phyloP scores from a whole-genome alignment of 352 stramenopile species.

The Pythium insidiosum region DNA sequence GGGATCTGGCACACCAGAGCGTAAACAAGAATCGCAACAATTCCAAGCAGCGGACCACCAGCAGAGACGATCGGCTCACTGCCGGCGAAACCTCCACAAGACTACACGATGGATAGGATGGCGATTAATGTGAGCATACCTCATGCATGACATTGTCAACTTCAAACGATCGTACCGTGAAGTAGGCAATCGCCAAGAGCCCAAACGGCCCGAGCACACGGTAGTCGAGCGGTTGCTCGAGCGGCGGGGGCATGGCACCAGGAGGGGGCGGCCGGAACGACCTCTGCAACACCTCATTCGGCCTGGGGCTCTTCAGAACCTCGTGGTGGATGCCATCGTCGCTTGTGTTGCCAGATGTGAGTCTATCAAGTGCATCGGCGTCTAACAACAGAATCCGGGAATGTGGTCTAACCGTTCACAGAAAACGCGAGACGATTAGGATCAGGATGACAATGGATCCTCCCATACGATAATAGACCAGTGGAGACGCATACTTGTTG shows the following conservation, averaged over 20 bases:
- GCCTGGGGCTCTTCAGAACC: too few relatives aligned
- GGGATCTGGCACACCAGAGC: constrained; percentile 80
- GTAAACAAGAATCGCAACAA: constrained; percentile 72
- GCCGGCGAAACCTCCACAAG: constrained; percentile 15
- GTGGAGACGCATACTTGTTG: too few relatives aligned
- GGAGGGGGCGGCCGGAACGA: background rate
- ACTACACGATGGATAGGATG: background rate
- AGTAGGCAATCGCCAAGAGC: constrained; percentile 17
- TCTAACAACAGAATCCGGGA: too few relatives aligned
- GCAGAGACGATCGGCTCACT: constrained; percentile 14
- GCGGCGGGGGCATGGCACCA: background rate
- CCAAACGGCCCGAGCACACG: constrained; percentile 17
- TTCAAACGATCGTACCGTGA: constrained; percentile 5
- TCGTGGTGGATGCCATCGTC: too few relatives aligned
- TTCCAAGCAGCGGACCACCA: constrained; percentile 33
- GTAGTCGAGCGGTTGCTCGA: constrained; percentile 3
- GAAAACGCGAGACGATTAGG: too few relatives aligned
- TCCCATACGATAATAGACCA: too few relatives aligned
- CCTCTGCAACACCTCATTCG: constrained; percentile 2
- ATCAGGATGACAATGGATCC: too few relatives aligned
- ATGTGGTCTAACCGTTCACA: too few relatives aligned
- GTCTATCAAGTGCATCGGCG: too few relatives aligned
- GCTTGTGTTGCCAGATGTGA: too few relatives aligned
- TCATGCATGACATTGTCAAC: background rate
- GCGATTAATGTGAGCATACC: too few relatives aligned